These are phyloP conservation scores for Xylariaceae sp. DNA, from an alignment of 2,329 filamentous ascomycete genomes.

Conservation along the genomic window DNA sequence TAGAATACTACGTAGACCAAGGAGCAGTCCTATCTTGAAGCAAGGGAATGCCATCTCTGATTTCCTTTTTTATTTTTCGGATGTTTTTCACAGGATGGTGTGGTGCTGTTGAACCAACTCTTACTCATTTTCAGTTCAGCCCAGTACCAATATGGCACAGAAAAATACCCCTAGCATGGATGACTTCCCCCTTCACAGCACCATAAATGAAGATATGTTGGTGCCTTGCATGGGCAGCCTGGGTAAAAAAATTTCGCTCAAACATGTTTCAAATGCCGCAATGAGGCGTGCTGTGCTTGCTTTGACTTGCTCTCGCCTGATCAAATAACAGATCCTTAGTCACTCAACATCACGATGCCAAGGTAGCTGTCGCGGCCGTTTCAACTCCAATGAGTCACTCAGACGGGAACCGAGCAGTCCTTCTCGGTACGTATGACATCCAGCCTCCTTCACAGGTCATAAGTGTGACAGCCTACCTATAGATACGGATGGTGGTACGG, in stretches of 20 bases:
- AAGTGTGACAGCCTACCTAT: constrained; percentile 4
- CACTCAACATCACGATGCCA: no score
- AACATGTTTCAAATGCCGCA: no score
- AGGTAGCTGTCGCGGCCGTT: neutral
- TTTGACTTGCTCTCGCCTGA: no score
- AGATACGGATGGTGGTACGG: constrained; percentile 16
- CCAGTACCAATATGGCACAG: neutral
- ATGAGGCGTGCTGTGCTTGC: no score
- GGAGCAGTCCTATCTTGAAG: constrained; percentile 4
- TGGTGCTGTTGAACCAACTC: constrained; percentile 16
- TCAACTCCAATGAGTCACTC: constrained; percentile 7
- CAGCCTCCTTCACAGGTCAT: constrained; percentile 2
- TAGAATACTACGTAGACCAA: constrained; percentile 15
- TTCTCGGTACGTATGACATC: neutral
- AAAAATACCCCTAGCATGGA: constrained; percentile 8
- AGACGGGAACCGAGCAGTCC: constrained; percentile 5
- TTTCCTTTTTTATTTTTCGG: neutral
- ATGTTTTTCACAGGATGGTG: neutral
- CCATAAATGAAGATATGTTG: constrained; percentile 2
- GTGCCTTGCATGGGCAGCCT: constrained; percentile 18
- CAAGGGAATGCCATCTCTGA: constrained; percentile 11
- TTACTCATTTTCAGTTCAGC: constrained; percentile 11
- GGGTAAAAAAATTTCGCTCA: neutral
- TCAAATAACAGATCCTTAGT: no score
- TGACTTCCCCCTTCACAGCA: no score